Evolutionary conservation across 2,329 filamentous ascomycete species (phyloP), one percentile per base, ranked within the genome.

Genomic region (Diaporthe ilicicola): DNA sequence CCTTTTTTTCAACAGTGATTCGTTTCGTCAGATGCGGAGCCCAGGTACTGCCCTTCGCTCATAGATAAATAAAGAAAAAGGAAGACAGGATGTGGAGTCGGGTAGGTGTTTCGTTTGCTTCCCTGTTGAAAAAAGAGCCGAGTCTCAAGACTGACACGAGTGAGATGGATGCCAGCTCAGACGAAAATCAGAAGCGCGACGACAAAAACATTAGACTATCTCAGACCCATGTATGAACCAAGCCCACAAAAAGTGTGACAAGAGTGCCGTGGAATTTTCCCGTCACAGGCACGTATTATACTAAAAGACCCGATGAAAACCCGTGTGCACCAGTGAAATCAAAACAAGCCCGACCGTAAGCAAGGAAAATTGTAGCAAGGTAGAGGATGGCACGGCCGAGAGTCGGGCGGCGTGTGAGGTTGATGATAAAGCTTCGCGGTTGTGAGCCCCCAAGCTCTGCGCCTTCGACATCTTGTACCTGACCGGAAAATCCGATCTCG

Each of bases 271-370:
- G 69, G 50, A 66, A 50, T 68, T 51, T 66, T 54, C 56, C 69
- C 69, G n/a, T 66, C 71, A 73, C 71, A 61, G 64, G 65, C 64
- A 71, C 55, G 37, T 66, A 69, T 71, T 73, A 73, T 68, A 73
- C 71, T 73, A 68, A 51, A 67, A 27, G 66, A 53, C 48, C 64
- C 67, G 62, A 39, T 51, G 37, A 68, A 51, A 65, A 61, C 50
- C 71, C 71, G 32, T 61, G 29, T 69, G 69, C 71, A 71, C 71
- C 71, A 56, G 54, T 24, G 46, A 71, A 66, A 44, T 42, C 65
- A 69, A 66, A 59, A 59, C 34, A 48, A 73, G 55, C 56, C 71
- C 50, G 50, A 67, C 59, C 71, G 27, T 50, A 44, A 44, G 39
- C 37, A 71, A 44, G 39, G 44, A 71, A 70, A 51, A 8, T 55